Evolutionary conservation across 2,329 filamentous ascomycete species (phyloP).

Genomic region (Sphaerostilbella broomeana): DNA sequence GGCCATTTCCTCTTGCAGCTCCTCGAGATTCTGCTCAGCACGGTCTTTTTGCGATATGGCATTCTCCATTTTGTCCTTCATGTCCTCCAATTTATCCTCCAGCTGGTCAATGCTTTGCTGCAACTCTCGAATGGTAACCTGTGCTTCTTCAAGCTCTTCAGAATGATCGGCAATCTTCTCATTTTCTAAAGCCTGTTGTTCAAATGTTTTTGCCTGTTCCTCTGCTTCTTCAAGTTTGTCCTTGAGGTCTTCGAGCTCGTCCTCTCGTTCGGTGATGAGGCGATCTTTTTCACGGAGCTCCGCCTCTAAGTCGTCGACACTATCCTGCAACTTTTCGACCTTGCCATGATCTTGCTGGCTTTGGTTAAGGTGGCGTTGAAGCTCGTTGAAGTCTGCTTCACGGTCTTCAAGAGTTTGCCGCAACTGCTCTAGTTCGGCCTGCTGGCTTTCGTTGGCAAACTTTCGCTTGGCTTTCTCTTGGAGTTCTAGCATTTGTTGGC

Average conservation of each 20-base stretch:
- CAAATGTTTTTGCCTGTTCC: conserved; percentile 51
- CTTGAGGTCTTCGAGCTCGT: conserved; percentile 64
- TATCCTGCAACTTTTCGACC: conserved; percentile 62
- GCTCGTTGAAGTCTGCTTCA: conserved; percentile 53
- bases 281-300: conserved; percentile 71
- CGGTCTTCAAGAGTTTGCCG: conserved; percentile 50
- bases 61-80: conserved; percentile 48
- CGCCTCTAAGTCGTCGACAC: conserved; percentile 68
- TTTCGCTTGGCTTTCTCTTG: conserved; percentile 75
- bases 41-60: conserved; percentile 49
- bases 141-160: conserved; percentile 49
- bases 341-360: conserved; percentile 52
- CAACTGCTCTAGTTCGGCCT: conserved; percentile 52
- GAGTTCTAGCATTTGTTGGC: conserved; percentile 72
- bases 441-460: conserved; percentile 64
- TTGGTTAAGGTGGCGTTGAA: conserved; percentile 53
- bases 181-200: conserved; percentile 45
- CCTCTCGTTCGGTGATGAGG: conserved; percentile 64
- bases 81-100: conserved; percentile 48
- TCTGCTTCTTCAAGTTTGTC: conserved; percentile 47
- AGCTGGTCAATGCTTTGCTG: conserved; percentile 48
- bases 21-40: conserved; percentile 54
- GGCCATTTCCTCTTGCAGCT: conserved; percentile 69
- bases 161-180: conserved; percentile 48
- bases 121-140: conserved; percentile 52